Conservation (phyloP, 2,329 filamentous ascomycete species). For the Venturia aucupariae region DNA sequence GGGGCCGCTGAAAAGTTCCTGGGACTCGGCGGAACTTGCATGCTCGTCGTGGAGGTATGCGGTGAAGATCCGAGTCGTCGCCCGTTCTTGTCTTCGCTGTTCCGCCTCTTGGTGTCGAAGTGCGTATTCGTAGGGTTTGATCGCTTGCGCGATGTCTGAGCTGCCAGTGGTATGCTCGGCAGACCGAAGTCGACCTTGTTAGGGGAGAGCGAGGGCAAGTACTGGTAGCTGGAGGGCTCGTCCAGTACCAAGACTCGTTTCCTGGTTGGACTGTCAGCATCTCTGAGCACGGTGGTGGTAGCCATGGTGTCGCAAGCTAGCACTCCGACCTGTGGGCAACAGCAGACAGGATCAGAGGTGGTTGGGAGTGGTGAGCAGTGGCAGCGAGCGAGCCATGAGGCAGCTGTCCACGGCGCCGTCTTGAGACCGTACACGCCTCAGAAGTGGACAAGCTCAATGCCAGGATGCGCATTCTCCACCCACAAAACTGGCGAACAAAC, state of each 20-base stretch:
- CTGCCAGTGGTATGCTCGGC: constrained; percentile 8
- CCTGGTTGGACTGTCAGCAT: constrained; percentile 28
- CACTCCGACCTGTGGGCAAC: neutral
- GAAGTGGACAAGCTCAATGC: constrained; percentile 4
- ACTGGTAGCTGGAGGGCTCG: constrained; percentile 25
- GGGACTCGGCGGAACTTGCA: constrained; percentile 29
- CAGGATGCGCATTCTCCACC: neutral
- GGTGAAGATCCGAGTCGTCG: constrained; percentile 17
- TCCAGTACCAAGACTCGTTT: constrained; percentile 28
- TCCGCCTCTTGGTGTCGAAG: constrained; percentile 5
- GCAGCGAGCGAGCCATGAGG: constrained; percentile 6
- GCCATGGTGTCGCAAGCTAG: constrained; percentile 19
- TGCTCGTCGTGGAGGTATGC: constrained; percentile 19
- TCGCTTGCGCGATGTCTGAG: constrained; percentile 9
- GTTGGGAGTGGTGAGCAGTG: neutral
- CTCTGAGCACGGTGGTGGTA: constrained; percentile 21
- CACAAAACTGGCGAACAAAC: neutral
- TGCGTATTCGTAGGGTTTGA: neutral
- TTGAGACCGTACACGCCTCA: constrained; percentile 3
- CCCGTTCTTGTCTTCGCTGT: constrained; percentile 16
- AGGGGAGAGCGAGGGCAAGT: constrained; percentile 25
- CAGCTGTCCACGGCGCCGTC: neutral
- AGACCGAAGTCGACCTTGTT: constrained; percentile 18
- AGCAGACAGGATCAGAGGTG: neutral
- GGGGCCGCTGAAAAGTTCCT: constrained; percentile 26